These are phyloP conservation scores for Salix dunnii DNA, from an alignment of 345 rosid genomes.

Conservation along the genomic window DNA sequence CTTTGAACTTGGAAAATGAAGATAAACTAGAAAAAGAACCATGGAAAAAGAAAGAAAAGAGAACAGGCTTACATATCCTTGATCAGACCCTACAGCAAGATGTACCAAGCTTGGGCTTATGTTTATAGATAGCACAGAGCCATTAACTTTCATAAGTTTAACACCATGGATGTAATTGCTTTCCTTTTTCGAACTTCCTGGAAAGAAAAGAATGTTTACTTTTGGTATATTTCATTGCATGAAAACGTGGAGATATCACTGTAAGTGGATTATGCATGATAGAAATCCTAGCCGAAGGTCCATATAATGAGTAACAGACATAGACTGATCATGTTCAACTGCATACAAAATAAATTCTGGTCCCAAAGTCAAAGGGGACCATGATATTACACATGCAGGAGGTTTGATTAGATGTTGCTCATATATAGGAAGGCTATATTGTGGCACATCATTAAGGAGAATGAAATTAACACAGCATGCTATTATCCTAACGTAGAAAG, in stretches of 20 bases:
- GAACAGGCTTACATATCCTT: constrained; percentile 69
- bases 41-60: background rate
- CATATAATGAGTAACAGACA: background rate
- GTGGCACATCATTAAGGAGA: too few relatives aligned
- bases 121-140: constrained; percentile 56
- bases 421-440: too few relatives aligned
- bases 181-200: constrained; percentile 72
- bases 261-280: background rate
- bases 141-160: constrained; percentile 63
- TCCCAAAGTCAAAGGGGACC: background rate
- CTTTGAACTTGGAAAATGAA: background rate
- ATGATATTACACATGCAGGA: too few relatives aligned
- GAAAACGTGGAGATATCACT: background rate
- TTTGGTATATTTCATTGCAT: background rate
- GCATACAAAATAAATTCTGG: background rate
- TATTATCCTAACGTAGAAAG: too few relatives aligned
- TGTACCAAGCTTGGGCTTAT: constrained; percentile 46
- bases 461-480: too few relatives aligned
- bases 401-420: too few relatives aligned
- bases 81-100: constrained; percentile 75
- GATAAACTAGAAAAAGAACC: background rate
- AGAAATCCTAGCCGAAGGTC: background rate
- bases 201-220: background rate
- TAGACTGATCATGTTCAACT: background rate
- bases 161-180: constrained; percentile 58